Base-by-base conservation (phyloP, 495 filamentous ascomycete species). In the Hypoxylon intermedium region DNA sequence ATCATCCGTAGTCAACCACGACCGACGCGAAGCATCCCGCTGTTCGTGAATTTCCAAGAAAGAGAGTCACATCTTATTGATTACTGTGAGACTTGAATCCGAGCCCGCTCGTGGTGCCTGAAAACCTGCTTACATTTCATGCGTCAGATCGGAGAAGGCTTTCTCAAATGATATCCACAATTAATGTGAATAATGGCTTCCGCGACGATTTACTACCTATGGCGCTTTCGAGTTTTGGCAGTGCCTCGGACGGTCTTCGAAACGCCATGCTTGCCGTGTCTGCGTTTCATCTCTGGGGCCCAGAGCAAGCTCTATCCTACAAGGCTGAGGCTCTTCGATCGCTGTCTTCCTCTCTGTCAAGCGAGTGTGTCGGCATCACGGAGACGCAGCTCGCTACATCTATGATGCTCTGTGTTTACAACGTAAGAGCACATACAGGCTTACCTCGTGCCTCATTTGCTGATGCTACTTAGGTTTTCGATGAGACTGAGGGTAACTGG, bases 381-480 rank as follows among this genome's bases (percentile, higher is more conserved):
- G 67, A 74, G 58, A 72, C 71, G n/a, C 71, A 74, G 52, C 56
- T 72, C 12, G 71, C 69, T 2, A 69, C 71, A 9, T 74, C 67
- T 5, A 74, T 74, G 71, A 74, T 74, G 71, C 69, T 74, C 5
- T 74, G 71, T 24, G 69, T 74, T 31, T 74, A 74, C 42, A 74
- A 72, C 63, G 71, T 74, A 34, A 61, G 71, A 18, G 9, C 24
- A 7, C 6, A 33, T 18, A 1, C 33, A 5, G 7, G 16, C 0
- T 20, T 20, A 30, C 28, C 36, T 26, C 7, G n/a, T n/a, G n/a
- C n/a, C n/a, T n/a, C n/a, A n/a, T 15, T 13, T 45, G 40, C 61
- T 67, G 53, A 70, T 23, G 2, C 28, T 43, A 31, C 21, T 3
- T 47, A 73, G 71, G 71, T 74, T 11, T 74, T 74, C 51, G 71